These are phyloP conservation scores for Leccinum insolens DNA, from an alignment of 1,284 basidiomycete genomes.

Conservation along the genomic window DNA sequence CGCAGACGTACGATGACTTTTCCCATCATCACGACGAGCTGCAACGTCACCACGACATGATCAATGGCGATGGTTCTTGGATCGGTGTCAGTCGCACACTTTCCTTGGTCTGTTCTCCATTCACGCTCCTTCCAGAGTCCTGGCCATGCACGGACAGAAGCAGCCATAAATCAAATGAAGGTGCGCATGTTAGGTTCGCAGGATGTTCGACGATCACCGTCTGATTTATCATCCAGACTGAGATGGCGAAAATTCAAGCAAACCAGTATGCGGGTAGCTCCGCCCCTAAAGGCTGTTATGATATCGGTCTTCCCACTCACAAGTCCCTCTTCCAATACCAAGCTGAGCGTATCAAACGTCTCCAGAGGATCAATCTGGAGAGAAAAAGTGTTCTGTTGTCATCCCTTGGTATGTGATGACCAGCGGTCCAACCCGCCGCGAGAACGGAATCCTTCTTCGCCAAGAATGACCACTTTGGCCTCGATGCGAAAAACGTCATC, in stretches of 20 bases:
- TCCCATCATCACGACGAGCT: slow-evolving; percentile 77
- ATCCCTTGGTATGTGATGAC: too few relatives aligned
- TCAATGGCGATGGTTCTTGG: slow-evolving; percentile 79
- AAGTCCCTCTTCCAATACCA: too few relatives aligned
- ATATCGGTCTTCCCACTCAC: too few relatives aligned
- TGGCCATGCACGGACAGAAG: slow-evolving; percentile 67
- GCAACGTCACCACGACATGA: slow-evolving; percentile 76
- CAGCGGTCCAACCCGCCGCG: too few relatives aligned
- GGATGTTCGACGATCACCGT: not conserved
- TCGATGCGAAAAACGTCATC: too few relatives aligned
- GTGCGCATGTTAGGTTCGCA: slow-evolving; percentile 37
- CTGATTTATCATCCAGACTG: slow-evolving; percentile 44
- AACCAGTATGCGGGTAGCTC: slow-evolving; percentile 60
- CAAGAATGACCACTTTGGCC: too few relatives aligned
- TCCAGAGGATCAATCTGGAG: too few relatives aligned
- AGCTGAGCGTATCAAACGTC: too few relatives aligned
- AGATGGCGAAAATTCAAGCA: slow-evolving; percentile 70
- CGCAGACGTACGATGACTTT: slow-evolving; percentile 72
- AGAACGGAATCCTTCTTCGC: too few relatives aligned
- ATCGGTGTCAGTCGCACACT: slow-evolving; percentile 61
- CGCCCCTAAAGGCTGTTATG: too few relatives aligned
- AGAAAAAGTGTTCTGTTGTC: too few relatives aligned
- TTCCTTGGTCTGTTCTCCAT: slow-evolving; percentile 10
- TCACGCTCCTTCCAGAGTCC: slow-evolving; percentile 51
- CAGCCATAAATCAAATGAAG: slow-evolving; percentile 74